Evolutionary conservation across 2,329 filamentous ascomycete genomes (phyloP).

Genomic region (Scolecobasidium constrictum): DNA sequence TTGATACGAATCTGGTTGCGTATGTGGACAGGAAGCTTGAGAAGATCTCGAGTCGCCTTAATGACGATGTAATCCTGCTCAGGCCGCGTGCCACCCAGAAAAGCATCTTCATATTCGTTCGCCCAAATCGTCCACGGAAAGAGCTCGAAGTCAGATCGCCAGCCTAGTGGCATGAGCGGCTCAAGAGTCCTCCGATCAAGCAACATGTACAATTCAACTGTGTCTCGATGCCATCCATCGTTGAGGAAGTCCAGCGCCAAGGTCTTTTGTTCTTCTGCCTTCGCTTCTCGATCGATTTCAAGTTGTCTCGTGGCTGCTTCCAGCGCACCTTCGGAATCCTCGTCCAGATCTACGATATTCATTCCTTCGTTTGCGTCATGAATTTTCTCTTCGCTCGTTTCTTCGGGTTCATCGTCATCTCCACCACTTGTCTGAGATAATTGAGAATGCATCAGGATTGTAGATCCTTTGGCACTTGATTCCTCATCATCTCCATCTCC

Average conservation of each 20-base stretch:
- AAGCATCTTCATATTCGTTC: slow-evolving; percentile 27
- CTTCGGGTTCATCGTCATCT: background rate
- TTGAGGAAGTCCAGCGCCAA: background rate
- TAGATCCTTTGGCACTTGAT: too few species aligned
- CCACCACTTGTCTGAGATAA: too few species aligned
- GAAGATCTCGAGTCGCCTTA: slow-evolving; percentile 37
- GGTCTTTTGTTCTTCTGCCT: background rate
- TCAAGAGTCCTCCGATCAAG: slow-evolving; percentile 46
- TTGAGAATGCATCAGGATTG: too few species aligned
- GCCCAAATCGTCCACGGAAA: slow-evolving; percentile 44
- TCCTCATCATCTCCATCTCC: too few species aligned
- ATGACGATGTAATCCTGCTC: slow-evolving; percentile 27
- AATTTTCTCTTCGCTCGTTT: background rate
- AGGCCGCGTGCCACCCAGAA: slow-evolving; percentile 28
- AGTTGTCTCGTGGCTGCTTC: background rate
- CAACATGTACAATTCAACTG: slow-evolving; percentile 41
- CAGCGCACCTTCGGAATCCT: background rate
- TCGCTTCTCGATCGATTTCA: background rate
- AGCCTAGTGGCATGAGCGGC: slow-evolving; percentile 40
- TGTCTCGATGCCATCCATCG: slow-evolving; percentile 38
- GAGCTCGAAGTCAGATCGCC: slow-evolving; percentile 43
- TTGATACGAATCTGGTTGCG: slow-evolving; percentile 22
- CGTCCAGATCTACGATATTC: background rate
- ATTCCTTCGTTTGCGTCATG: slow-evolving; percentile 1
- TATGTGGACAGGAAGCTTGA: slow-evolving; percentile 39